Conservation (phyloP, 495 filamentous ascomycete species). For the Aspergillus conjunctus region DNA sequence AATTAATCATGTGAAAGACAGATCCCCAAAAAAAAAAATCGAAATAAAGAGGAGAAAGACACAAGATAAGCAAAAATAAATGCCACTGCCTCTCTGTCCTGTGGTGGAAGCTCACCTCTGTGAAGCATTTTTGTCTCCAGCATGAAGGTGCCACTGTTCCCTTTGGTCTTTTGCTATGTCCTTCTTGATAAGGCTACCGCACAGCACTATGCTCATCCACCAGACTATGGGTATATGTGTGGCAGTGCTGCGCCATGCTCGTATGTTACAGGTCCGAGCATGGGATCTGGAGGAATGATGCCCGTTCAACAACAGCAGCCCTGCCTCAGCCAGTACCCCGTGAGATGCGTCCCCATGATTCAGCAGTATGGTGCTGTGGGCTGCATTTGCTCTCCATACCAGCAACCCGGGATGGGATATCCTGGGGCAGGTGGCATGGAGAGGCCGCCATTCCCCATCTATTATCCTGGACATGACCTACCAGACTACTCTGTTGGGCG, state of each 20-base stretch:
- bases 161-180: neutral
- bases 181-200: neutral
- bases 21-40: too few relatives aligned
- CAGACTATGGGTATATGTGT: neutral
- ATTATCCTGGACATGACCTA: neutral
- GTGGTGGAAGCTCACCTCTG: too few relatives aligned
- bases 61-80: too few relatives aligned
- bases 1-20: too few relatives aligned
- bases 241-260: neutral
- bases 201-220: neutral
- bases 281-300: neutral
- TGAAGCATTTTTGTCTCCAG: neutral
- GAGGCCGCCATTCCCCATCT: neutral
- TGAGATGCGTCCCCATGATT: conserved; percentile 1
- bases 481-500: neutral
- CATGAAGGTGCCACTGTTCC: neutral
- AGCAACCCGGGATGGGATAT: neutral
- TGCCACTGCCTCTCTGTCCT: too few relatives aligned
- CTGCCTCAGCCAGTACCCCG: neutral
- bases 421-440: neutral
- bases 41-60: too few relatives aligned
- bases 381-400: neutral
- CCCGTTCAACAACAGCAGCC: neutral
- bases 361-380: neutral
- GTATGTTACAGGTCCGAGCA: neutral